Conservation (phyloP, 768 basidiomycete genomes). For the Termitomyces sp. region DNA sequence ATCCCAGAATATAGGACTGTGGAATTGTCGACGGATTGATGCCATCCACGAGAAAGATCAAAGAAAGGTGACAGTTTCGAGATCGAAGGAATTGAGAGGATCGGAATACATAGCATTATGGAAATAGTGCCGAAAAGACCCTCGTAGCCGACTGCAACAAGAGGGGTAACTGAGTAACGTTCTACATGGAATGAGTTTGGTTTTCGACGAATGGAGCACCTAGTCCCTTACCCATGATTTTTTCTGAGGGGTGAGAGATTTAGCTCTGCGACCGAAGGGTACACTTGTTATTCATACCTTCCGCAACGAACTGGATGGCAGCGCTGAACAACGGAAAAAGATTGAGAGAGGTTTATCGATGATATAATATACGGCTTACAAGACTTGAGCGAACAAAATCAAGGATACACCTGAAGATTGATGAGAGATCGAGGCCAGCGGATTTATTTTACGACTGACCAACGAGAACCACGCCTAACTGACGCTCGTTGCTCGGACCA, state of each 20-base stretch:
- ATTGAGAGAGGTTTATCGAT: neutral
- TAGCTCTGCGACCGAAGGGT: slow-evolving; percentile 15
- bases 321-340: slow-evolving; percentile 46
- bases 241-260: slow-evolving; percentile 47
- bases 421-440: slow-evolving; percentile 15
- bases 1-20: slow-evolving; percentile 63
- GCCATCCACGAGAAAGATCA: slow-evolving; percentile 85
- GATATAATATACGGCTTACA: slow-evolving; percentile 50
- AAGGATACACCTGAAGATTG: slow-evolving; percentile 71
- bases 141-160: slow-evolving; percentile 92
- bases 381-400: slow-evolving; percentile 90
- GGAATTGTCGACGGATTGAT: slow-evolving; percentile 80
- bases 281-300: slow-evolving; percentile 36
- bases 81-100: slow-evolving; percentile 70
- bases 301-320: slow-evolving; percentile 89
- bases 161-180: slow-evolving; percentile 78
- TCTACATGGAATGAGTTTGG: slow-evolving; percentile 22
- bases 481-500: slow-evolving; percentile 43
- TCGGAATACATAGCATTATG: slow-evolving; percentile 74
- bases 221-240: slow-evolving; percentile 65
- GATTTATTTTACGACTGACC: slow-evolving; percentile 40
- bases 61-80: slow-evolving; percentile 71
- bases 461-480: slow-evolving; percentile 68
- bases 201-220: neutral
- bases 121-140: slow-evolving; percentile 87